Evolutionary conservation across 2,329 filamentous ascomycete genomes (phyloP).

Genomic region (Fusarium torreyae): DNA sequence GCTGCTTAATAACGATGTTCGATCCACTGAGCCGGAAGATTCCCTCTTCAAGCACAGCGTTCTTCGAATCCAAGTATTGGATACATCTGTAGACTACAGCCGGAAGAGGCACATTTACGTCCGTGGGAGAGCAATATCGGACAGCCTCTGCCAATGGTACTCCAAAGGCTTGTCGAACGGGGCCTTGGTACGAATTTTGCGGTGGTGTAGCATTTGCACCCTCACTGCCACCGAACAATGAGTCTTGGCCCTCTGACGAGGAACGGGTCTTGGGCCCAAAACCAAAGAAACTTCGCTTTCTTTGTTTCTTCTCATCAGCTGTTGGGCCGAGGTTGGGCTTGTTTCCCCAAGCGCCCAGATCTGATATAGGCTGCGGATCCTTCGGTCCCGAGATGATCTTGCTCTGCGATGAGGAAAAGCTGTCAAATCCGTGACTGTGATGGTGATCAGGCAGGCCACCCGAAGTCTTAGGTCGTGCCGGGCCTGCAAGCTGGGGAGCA

Average conservation of each 20-base stretch:
- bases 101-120: slow-evolving; percentile 82
- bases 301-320: slow-evolving; percentile 81
- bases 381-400: slow-evolving; percentile 85
- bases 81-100: slow-evolving; percentile 96
- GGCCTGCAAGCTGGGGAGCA: slow-evolving; percentile 60
- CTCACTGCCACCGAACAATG: slow-evolving; percentile 66
- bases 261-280: slow-evolving; percentile 73
- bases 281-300: slow-evolving; percentile 85
- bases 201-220: slow-evolving; percentile 61
- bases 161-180: slow-evolving; percentile 84
- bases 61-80: slow-evolving; percentile 88
- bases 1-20: slow-evolving; percentile 90
- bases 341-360: slow-evolving; percentile 89
- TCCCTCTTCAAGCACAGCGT: slow-evolving; percentile 88
- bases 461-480: slow-evolving; percentile 57
- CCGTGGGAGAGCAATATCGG: slow-evolving; percentile 80
- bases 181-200: slow-evolving; percentile 64
- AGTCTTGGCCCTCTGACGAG: slow-evolving; percentile 72
- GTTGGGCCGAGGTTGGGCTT: slow-evolving; percentile 70
- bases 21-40: slow-evolving; percentile 98
- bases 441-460: slow-evolving; percentile 54
- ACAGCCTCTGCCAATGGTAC: slow-evolving; percentile 89
- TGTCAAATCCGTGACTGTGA: slow-evolving; percentile 54
- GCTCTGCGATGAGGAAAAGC: slow-evolving; percentile 57
- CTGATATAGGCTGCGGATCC: slow-evolving; percentile 87